Base-by-base conservation (phyloP, 2,329 filamentous ascomycete genomes). In the Microdochium nivale region DNA sequence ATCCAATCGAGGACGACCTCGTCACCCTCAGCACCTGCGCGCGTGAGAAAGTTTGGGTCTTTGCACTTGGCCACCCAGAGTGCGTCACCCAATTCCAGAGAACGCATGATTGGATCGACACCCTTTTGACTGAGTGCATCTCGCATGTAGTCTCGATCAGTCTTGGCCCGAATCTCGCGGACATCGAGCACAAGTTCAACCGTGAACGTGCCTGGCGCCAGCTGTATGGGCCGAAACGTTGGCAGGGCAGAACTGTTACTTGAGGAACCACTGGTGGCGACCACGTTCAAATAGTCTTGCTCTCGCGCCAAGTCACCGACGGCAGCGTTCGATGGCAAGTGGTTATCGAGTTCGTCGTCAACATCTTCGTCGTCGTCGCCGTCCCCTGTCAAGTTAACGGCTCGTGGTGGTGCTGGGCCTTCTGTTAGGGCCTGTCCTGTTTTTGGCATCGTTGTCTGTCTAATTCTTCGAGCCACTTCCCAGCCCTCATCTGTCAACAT, bases 1-100 rank as follows among this genome's bases (percentile, higher is more conserved):
- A 94, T 88, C 76, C 84, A 89, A 65, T 92, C 88, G 3, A 94
- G 73, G 47, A 90, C 81, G 13, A 92, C 68, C 64, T 91, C 87
- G 53, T 82, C 78, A 16, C 84, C 82, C 60, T 85, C 80, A 2
- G 73, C 71, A 13, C 84, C 84, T 49, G 79, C 70, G 3, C 71
- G 72, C 2, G 74, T 60, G 4, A 89, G 73, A 25, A 81, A 72
- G 10, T 67, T 66, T 0, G 80, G 70, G 53, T 88, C 79, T 58
- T 82, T 74, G 60, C 80, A 82, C 64, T 86, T 89, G 40, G 88
- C 88, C 32, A 94, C 77, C 88, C 88, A 94, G 53, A 90, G 77
- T 0, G 81, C 82, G 61, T 94, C 88, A 1, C 88, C 88, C 1
- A 92, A 71, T 55, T 87, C 83, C 30, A 92, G 71, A 3, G 80